Evolutionary conservation across 192 early-diverging fungal species (phyloP), one percentile per base, ranked within the genome.

Genomic region (Linnemannia schmuckeri): DNA sequence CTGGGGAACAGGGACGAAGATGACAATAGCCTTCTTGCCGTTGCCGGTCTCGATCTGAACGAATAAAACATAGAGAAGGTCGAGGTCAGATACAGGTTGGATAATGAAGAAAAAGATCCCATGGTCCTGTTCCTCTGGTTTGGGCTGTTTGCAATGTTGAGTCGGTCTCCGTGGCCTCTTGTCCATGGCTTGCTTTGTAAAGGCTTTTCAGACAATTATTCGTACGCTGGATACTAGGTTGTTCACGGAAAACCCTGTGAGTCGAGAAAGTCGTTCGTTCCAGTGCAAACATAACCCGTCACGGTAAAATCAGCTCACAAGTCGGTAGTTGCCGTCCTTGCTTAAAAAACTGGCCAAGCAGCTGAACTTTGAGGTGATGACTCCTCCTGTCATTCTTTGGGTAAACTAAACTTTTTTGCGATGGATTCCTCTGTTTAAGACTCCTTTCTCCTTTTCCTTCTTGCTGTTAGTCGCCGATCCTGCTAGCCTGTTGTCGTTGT

Each of bases 1-100:
- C 83, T 94, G 90, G 66, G 98, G 98, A 78, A 99, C 97, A 81
- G 98, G 97, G 79, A 99, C 98, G 88, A 97, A 98, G 91, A 99
- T 92, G 83, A 98, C 94, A 82, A 99, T 94, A 76, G 98, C 97
- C 94, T 98, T 98, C 92, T 96, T 97, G 81, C 97, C 97, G 87
- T 95, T 95, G 89, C 97, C 95, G 88, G 97, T 93, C 84, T 98
- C 97, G 85, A 97, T 83, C 96, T 97, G 70, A 44, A 47, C 66
- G 18, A 33, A 17, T 33, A 41, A 22, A 44, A 68, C 30, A 54
- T 42, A 73, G 12, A 46, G 52, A 46, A 38, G 41, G 30, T 70
- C 30, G 61, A 49, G 61, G 70, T 75, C 72, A 77, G 57, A 47
- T 61, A 22, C 61, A 17, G 7, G 74, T 75, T 35, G 27, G 13